Conservation (phyloP, 495 filamentous ascomycete genomes). For the Ramalina intermedia region DNA sequence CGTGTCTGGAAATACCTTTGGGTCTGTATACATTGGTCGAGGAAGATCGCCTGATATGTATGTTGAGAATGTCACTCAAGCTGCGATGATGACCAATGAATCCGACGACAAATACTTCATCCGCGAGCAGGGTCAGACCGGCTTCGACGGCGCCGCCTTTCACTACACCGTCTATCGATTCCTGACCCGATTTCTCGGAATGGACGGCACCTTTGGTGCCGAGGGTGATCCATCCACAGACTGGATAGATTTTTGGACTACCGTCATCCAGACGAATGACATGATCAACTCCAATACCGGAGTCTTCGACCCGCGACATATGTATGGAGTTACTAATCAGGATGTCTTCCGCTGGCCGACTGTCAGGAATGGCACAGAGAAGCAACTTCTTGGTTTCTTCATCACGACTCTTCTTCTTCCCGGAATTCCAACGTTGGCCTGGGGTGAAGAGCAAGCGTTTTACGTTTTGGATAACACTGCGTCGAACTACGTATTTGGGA, state of each 20-base stretch:
- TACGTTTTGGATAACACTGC: constrained; percentile 56
- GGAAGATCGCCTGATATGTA: constrained; percentile 42
- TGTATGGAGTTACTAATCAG: constrained; percentile 58
- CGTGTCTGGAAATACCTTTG: constrained; percentile 46
- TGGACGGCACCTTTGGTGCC: constrained; percentile 48
- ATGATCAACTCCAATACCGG: constrained; percentile 50
- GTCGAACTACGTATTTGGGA: constrained; percentile 55
- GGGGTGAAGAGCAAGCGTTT: constrained; percentile 59
- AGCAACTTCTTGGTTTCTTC: constrained; percentile 46
- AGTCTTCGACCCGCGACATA: constrained; percentile 54
- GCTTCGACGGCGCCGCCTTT: constrained; percentile 52
- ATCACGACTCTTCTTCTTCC: constrained; percentile 52
- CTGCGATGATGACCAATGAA: constrained; percentile 30
- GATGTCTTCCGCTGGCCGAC: constrained; percentile 66
- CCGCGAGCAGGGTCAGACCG: constrained; percentile 39
- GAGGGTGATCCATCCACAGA: constrained; percentile 45
- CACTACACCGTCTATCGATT: constrained; percentile 60
- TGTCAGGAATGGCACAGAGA: constrained; percentile 46
- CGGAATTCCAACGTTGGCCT: constrained; percentile 49
- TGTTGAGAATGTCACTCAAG: constrained; percentile 31
- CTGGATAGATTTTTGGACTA: constrained; percentile 48
- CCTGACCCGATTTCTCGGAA: constrained; percentile 51
- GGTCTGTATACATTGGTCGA: constrained; percentile 52
- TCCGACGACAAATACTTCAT: constrained; percentile 37
- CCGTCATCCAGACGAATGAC: constrained; percentile 50